Evolutionary conservation across 495 filamentous ascomycete species (phyloP), one percentile per base, ranked within the genome.

Genomic region (Penicillium maclennaniae): DNA sequence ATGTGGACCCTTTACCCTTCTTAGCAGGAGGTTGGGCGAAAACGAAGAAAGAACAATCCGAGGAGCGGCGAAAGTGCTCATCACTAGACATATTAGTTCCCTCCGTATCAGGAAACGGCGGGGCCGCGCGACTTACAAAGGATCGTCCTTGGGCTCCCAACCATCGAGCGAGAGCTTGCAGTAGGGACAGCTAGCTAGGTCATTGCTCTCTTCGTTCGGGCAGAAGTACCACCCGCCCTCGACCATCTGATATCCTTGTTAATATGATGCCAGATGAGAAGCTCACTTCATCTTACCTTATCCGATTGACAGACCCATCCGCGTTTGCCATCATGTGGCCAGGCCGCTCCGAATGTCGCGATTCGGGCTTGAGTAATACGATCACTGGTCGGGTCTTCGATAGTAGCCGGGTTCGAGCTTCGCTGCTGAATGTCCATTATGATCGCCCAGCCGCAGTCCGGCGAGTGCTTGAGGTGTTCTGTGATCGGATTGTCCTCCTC

Each of bases 141-240:
- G 92, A 59, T 92, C 84, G 68, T 97, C 92, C 58, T 86, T 85
- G 12, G 88, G 85, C 62, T 96, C 92, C 92, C 92, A 97, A 2
- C 88, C 89, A 66, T 95, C 90, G 43, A 97, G 78, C 27, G 83
- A 87, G 26, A 97, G 69, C 34, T 82, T 79, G 69, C 93, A 98
- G 67, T 97, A 97, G 16, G 85, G 81, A 64, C 93, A 98, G 12
- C 82, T 91, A 3, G 87, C 88, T 67, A 90, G 83, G 68, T 98
- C 93, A 48, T 89, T 81, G 25, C 82, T 86, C 31, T 92, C 91
- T 31, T 79, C 74, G 1, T 78, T 88, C 0, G 93, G 93, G 31
- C 89, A 91, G 69, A 92, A 96, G 65, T 87, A 89, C 90, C 92
- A 98, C 15, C 93, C 93, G 7, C 88, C 88, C 49, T 90, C 87